phyloP scores from a whole-genome alignment of 208 protist genomes.

The Hexamita inflata region DNA sequence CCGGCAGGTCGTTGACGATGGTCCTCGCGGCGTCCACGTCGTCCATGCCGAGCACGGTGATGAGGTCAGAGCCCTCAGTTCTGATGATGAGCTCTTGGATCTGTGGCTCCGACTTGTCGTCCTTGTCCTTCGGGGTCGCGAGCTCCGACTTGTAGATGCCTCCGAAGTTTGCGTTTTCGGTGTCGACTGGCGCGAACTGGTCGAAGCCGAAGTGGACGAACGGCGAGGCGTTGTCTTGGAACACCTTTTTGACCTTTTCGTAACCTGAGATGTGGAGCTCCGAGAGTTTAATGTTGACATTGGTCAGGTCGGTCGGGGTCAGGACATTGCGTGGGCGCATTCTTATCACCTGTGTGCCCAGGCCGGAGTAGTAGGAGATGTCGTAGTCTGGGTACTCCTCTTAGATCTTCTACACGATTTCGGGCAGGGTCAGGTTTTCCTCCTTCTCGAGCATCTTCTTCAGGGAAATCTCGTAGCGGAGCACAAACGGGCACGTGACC shows the following conservation, averaged over 20 bases:
- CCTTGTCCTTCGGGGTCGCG: conserved; percentile 68
- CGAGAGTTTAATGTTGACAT: not conserved
- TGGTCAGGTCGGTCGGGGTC: not conserved
- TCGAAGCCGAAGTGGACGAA: not conserved
- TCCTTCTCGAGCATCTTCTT: conserved; percentile 7
- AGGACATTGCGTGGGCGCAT: not conserved
- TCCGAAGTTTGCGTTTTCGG: not conserved
- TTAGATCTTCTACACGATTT: not conserved
- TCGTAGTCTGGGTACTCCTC: not conserved
- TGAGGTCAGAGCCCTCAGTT: conserved; percentile 82
- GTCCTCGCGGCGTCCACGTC: conserved; percentile 75
- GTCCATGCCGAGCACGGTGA: conserved; percentile 65
- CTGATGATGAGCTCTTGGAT: conserved; percentile 56
- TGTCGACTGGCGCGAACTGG: not conserved
- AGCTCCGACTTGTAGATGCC: not conserved
- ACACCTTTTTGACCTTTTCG: conserved; percentile 15
- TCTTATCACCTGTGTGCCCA: not conserved
- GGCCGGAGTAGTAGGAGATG: not conserved
- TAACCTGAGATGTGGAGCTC: not conserved
- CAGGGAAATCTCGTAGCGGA: conserved; percentile 3
- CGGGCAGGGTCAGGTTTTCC: not conserved
- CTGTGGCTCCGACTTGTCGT: conserved; percentile 46
- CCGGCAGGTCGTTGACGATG: conserved; percentile 88
- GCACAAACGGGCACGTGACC: not conserved
- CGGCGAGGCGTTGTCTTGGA: not conserved